A percentile compares a stretch with the other conserved stretches of the same genome.
Evolutionary conservation across 2,329 filamentous ascomycete genomes (phyloP).

Genomic region (Podosphaera fusca): DNA sequence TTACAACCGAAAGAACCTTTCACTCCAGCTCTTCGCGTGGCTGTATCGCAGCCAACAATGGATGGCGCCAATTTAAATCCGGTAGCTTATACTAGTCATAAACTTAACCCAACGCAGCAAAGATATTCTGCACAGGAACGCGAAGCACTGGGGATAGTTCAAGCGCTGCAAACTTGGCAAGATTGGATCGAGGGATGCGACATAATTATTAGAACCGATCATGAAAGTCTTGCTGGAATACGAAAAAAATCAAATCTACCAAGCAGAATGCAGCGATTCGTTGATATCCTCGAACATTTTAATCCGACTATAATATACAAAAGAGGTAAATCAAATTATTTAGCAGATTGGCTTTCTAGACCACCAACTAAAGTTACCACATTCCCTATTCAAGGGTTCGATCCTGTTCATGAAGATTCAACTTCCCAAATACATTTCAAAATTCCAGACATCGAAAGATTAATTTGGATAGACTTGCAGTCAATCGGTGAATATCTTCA

Average conservation of each 20-base stretch:
- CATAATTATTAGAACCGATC: background rate
- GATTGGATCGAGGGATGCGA: background rate
- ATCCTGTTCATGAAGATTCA: background rate
- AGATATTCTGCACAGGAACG: no score
- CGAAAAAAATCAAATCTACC: background rate
- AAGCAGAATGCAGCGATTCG: background rate
- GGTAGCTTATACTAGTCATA: no score
- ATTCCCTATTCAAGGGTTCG: background rate
- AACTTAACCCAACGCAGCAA: no score
- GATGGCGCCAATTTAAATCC: no score
- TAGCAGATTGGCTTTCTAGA: background rate
- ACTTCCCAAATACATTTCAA: background rate
- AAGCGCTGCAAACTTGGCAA: no score
- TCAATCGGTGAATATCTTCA: no score
- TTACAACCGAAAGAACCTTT: background rate
- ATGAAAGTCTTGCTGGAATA: background rate
- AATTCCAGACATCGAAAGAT: no score
- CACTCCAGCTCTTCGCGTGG: background rate
- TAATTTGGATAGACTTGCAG: no score
- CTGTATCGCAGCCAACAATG: background rate
- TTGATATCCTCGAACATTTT: background rate
- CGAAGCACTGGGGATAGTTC: no score
- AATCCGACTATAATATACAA: constrained; percentile 1
- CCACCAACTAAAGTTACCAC: background rate
- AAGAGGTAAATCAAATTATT: background rate